These are phyloP conservation scores for Amanita phalloides DNA, from an alignment of 768 basidiomycete species.

Conservation along the genomic window DNA sequence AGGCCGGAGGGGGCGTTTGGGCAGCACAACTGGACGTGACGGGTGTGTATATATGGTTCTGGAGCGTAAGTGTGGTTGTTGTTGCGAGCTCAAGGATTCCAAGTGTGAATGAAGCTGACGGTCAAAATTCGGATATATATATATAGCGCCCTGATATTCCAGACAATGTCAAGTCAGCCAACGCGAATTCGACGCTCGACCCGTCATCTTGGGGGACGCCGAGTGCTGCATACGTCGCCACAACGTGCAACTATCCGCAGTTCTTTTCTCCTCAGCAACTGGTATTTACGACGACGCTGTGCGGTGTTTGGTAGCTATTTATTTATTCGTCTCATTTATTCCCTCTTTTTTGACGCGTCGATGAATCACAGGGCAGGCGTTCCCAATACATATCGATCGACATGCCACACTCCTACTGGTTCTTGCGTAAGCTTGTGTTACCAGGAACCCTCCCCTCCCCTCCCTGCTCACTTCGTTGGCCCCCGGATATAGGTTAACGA, in stretches of 20 bases:
- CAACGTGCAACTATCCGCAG: conserved; percentile 39
- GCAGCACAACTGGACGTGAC: conserved; percentile 59
- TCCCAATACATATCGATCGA: conserved; percentile 27
- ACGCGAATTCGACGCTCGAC: conserved; percentile 25
- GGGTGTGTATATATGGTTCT: conserved; percentile 32
- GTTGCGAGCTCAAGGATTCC: neutral
- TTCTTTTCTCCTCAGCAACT: conserved; percentile 58
- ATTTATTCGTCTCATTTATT: neutral
- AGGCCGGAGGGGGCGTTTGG: conserved; percentile 65
- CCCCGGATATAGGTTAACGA: conserved; percentile 18
- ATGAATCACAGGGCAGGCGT: conserved; percentile 28
- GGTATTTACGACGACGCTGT: conserved; percentile 60
- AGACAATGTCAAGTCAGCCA: conserved; percentile 21
- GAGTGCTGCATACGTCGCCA: conserved; percentile 48
- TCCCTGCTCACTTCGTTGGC: neutral
- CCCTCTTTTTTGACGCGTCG: neutral
- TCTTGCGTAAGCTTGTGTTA: conserved; percentile 22
- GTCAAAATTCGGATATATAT: neutral
- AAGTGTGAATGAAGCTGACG: neutral
- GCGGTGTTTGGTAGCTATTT: conserved; percentile 29
- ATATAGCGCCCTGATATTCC: conserved; percentile 34
- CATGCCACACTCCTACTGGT: conserved; percentile 28
- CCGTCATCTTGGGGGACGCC: conserved; percentile 45
- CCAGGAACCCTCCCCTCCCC: neutral
- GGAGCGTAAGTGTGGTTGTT: conserved; percentile 23